These are phyloP conservation scores for Cryptosporidium xiaoi DNA, from an alignment of 169 alveolate species.

Conservation along the genomic window DNA sequence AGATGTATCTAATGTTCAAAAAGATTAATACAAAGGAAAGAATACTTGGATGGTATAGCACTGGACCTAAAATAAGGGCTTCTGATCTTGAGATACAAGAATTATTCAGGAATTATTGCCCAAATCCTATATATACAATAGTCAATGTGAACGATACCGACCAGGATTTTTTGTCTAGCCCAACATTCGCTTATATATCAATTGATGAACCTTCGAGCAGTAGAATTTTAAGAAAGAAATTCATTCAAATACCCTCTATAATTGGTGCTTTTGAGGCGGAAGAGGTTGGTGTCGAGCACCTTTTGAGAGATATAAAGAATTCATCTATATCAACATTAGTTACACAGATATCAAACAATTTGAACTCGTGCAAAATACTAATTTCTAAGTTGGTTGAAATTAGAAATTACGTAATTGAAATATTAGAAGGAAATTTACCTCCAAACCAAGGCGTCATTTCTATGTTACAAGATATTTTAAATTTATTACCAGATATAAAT, in stretches of 20 bases:
- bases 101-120: constrained; percentile 92
- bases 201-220: constrained; percentile 94
- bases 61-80: constrained; percentile 96
- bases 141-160: constrained; percentile 83
- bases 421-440: constrained; percentile 87
- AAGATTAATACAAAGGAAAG: constrained; percentile 94
- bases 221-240: constrained; percentile 89
- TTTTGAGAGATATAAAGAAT: constrained; percentile 96
- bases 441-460: constrained; percentile 90
- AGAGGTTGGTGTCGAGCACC: constrained; percentile 98
- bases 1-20: constrained; percentile 96
- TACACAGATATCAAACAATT: constrained; percentile 83
- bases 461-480: constrained; percentile 93
- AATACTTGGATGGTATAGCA: constrained; percentile 99
- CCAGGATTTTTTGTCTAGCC: constrained; percentile 82
- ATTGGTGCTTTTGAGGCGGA: constrained; percentile 99
- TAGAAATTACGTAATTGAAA: constrained; percentile 81
- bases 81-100: constrained; percentile 98
- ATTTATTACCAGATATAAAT: constrained; percentile 91
- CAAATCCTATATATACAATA: constrained; percentile 94
- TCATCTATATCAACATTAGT: constrained; percentile 93
- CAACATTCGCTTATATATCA: constrained; percentile 94
- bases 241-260: constrained; percentile 92
- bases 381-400: constrained; percentile 79
- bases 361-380: constrained; percentile 80